Evolutionary conservation across 257 asterid genomes (phyloP).

Genomic region (Paraleonurus japonicus): DNA sequence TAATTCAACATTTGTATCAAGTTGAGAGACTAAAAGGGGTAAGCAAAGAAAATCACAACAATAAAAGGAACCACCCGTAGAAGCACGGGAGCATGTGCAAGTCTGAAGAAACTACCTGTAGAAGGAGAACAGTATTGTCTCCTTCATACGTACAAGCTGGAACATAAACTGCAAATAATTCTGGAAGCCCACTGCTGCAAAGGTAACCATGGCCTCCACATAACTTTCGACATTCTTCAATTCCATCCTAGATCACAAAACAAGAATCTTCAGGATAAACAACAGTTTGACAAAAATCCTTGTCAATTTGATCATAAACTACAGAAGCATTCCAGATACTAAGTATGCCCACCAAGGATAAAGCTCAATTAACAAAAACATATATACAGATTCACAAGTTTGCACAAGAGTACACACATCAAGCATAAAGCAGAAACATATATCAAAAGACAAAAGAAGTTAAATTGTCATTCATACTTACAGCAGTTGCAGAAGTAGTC

Average conservation of each 20-base stretch:
- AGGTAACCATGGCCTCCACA: slow-evolving; percentile 99
- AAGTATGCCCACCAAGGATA: slow-evolving; percentile 14
- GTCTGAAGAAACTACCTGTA: slow-evolving; percentile 55
- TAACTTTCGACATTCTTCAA: slow-evolving; percentile 93
- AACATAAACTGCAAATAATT: slow-evolving; percentile 93
- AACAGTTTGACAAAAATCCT: not conserved
- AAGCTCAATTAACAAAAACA: slow-evolving; percentile 15
- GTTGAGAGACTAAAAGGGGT: not conserved
- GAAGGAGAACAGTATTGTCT: slow-evolving; percentile 77
- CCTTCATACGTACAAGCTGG: slow-evolving; percentile 99
- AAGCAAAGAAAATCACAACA: slow-evolving; percentile 1
- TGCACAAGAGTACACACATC: slow-evolving; percentile 7
- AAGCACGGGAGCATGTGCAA: not conserved
- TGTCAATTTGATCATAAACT: not conserved
- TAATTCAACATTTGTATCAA: not conserved
- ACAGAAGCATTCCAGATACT: slow-evolving; percentile 7
- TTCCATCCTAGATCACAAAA: slow-evolving; percentile 70
- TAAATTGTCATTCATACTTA: slow-evolving; percentile 40
- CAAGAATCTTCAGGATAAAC: not conserved
- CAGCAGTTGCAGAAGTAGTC: slow-evolving; percentile 93
- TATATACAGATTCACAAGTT: not conserved
- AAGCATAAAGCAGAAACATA: slow-evolving; percentile 11
- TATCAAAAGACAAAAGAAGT: not conserved
- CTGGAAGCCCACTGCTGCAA: slow-evolving; percentile 98
- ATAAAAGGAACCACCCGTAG: not conserved